Base-by-base conservation (phyloP, 345 rosid species). In the Gossypium bickii region DNA sequence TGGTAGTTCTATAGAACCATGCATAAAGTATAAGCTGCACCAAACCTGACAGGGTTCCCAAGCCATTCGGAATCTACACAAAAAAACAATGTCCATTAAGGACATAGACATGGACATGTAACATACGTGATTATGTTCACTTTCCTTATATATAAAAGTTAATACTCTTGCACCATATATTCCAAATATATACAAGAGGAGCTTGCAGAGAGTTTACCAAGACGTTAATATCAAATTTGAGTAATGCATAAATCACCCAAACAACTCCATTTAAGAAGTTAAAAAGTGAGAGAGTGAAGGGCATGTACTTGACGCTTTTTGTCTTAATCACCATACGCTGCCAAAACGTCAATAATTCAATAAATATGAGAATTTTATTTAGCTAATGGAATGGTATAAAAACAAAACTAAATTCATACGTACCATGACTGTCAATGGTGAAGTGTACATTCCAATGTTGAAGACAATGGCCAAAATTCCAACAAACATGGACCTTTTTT, bases 271-370 rank as follows among this genome's bases (percentile, higher is more conserved):
- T 91, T 51, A 70, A 59, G 3, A 89, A 73, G 80, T 75, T 87
- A 45, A 89, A 83, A 2, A 91, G 38, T 5, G 98, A 85, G 3
- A 93, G 78, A 48, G 22, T 67, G 76, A 93, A 80, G 0, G 98
- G 98, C 98, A 93, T 89, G 89, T 83, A 93, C 87, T 89, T 89
- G 45, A 93, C 97, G 63, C 98, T 93, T 88, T 85, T 93, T 51
- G 97, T 85, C 80, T 53, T 68, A 72, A 91, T 87, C 68, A 91
- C 98, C 80, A 70, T 78, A 74, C 38, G 77, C 97, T 91, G 85
- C 60, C 57, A 66, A 48, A 24, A 66, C 10, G 20, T 11, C 4
- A 48, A 59, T 7, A 16, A 2, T 13, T 43, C 15, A 13, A 1
- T 56, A 0, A 12, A 58, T 2, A 7, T 53, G n/a, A 22, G 7